Conservation (phyloP, 306 rosid species). For the Aeschynomene evenia region DNA sequence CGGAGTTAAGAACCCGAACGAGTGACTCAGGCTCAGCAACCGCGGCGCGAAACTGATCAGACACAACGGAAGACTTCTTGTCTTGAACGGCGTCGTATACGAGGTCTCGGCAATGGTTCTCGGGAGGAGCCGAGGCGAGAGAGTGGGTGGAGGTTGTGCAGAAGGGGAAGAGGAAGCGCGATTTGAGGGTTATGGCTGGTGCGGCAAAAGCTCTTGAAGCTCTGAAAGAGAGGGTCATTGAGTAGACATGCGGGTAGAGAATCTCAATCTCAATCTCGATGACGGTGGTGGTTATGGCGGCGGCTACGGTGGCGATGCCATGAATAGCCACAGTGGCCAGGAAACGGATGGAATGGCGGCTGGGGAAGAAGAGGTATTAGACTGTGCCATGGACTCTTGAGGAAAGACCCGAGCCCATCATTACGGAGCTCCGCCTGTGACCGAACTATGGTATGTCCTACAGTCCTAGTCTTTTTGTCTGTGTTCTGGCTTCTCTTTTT, state of each 20-base stretch:
- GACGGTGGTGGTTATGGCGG: background rate
- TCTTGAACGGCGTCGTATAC: constrained; percentile 38
- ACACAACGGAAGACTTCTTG: constrained; percentile 43
- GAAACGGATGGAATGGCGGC: constrained; percentile 8
- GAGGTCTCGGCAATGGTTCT: constrained; percentile 32
- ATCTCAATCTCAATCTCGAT: background rate
- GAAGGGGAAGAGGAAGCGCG: constrained; percentile 47
- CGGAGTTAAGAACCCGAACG: constrained; percentile 49
- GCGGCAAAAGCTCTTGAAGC: constrained; percentile 52
- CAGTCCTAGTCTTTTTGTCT: no score
- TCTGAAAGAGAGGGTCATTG: constrained; percentile 74
- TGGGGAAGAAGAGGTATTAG: background rate
- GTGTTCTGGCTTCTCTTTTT: no score
- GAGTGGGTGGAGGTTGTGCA: constrained; percentile 34
- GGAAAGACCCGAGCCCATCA: background rate
- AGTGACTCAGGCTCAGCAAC: constrained; percentile 55
- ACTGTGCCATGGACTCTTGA: background rate
- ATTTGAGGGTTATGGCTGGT: constrained; percentile 39
- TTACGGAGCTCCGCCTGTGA: background rate
- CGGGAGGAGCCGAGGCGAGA: constrained; percentile 10
- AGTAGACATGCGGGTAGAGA: constrained; percentile 36
- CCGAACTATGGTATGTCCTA: no score
- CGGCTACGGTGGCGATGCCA: constrained; percentile 18
- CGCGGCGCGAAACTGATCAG: constrained; percentile 46
- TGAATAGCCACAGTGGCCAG: constrained; percentile 15